Evolutionary conservation across 1,284 basidiomycete species (phyloP).

Genomic region (Fomes fomentarius): DNA sequence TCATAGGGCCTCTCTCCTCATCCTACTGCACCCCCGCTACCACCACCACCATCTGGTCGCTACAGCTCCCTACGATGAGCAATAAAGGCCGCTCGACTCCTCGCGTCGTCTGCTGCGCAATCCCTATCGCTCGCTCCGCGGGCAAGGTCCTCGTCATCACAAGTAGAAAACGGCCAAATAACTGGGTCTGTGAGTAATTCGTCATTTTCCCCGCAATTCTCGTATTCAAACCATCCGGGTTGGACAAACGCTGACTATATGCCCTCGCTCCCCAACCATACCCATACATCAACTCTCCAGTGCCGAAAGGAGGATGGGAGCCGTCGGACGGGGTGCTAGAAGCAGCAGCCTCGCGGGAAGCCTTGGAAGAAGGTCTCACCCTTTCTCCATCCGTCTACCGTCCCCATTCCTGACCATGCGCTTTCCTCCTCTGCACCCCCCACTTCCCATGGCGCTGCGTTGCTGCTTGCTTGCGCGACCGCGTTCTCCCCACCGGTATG

Average conservation of each 20-base stretch:
- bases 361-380: conserved; percentile 91
- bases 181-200: conserved; percentile 80
- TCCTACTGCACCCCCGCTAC: conserved; percentile 16
- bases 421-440: conserved; percentile 34
- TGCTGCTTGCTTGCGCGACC: conserved; percentile 1
- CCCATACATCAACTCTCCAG: conserved; percentile 39
- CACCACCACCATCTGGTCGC: conserved; percentile 19
- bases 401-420: conserved; percentile 55
- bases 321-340: conserved; percentile 75
- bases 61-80: conserved; percentile 51
- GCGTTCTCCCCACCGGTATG: conserved; percentile 10
- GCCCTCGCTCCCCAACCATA: neutral
- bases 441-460: conserved; percentile 14
- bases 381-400: conserved; percentile 72
- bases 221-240: conserved; percentile 7
- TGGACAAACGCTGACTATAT: conserved; percentile 10
- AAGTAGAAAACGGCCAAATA: conserved; percentile 75
- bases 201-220: conserved; percentile 5
- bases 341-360: conserved; percentile 85
- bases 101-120: conserved; percentile 84
- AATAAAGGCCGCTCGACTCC: conserved; percentile 77
- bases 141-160: conserved; percentile 81
- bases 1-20: neutral
- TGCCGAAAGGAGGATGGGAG: conserved; percentile 88
- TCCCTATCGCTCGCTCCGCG: conserved; percentile 71